Evolutionary conservation across 2,329 filamentous ascomycete species (phyloP), one percentile per base, ranked within the genome.

Genomic region (Raffaelea albimanens): DNA sequence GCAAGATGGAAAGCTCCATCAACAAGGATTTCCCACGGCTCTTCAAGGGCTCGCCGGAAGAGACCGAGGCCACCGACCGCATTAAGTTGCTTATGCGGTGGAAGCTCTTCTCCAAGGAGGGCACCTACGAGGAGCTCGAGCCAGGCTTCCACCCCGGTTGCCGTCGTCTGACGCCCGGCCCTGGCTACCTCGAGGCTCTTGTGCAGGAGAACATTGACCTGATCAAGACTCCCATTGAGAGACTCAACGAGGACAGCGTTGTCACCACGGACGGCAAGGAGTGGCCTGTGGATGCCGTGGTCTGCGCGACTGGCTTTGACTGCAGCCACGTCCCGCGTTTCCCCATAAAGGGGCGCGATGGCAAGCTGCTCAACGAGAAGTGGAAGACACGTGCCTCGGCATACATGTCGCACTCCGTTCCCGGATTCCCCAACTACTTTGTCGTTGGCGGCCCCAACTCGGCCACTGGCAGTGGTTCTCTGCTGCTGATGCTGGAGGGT

Each of bases 271-370:
- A 67, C 7, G 73, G 71, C 19, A 56, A 67, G 33, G 58, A 70
- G 20, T 59, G 73, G 44, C 64, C 72, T 25, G 68, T 75, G 18
- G 78, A 81, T 55, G 66, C 67, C 10, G 69, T 81, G 20, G 65
- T 80, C 44, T 76, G 73, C 50, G 75, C 75, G 13, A 78, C 74
- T 0, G 74, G 75, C 2, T 78, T 76, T 54, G 68, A 78, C 55
- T 70, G 68, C 7, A 72, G 69, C 2, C 76, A 75, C 57, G 57
- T 64, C 9, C 73, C 74, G 5, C 64, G 69, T 1, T 77, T 75
- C 52, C 72, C 71, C 2, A 58, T 77, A 21, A 58, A 71, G 8
- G 72, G 71, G 11, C 62, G 67, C n/a, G 54, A 63, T 13, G 72
- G 71, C 19, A 70, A 75, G 50, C 62, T 77, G 20, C 71, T 72